Conservation (phyloP, 768 basidiomycete genomes). For the Suillus sp. region DNA sequence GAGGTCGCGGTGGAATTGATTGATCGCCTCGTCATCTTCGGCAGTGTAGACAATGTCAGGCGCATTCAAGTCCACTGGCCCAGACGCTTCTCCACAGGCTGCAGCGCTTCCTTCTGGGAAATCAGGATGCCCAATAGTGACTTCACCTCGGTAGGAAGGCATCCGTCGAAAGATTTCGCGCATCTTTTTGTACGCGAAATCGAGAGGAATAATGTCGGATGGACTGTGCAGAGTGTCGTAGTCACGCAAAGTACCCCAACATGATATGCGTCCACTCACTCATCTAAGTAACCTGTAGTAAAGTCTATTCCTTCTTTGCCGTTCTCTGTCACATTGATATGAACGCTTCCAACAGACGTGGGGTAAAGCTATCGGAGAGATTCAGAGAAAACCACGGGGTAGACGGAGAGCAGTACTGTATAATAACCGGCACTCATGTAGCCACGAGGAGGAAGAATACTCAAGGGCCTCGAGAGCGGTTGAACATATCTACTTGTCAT, state of each 20-base stretch:
- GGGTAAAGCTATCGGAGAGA: conserved; percentile 40
- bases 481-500: background rate
- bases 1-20: conserved; percentile 26
- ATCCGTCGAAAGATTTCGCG: conserved; percentile 42
- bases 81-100: conserved; percentile 18
- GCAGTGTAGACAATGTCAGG: conserved; percentile 35
- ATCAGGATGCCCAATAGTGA: conserved; percentile 21
- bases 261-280: conserved; percentile 33
- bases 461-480: background rate
- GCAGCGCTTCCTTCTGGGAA: conserved; percentile 35
- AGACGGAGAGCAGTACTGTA: conserved; percentile 26
- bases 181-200: conserved; percentile 30
- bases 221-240: conserved; percentile 14
- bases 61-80: conserved; percentile 27
- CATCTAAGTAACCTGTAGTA: conserved; percentile 46
- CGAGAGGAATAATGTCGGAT: conserved; percentile 29
- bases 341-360: conserved; percentile 46
- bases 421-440: conserved; percentile 29
- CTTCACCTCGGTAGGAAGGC: conserved; percentile 42
- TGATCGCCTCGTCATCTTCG: conserved; percentile 39
- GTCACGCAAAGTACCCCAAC: background rate
- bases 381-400: background rate
- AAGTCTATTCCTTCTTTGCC: conserved; percentile 44
- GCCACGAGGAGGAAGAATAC: conserved; percentile 12
- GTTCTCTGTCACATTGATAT: conserved; percentile 46